These are phyloP conservation scores for Candolleomyces eurysporus DNA, from an alignment of 768 basidiomycete genomes.

Conservation along the genomic window DNA sequence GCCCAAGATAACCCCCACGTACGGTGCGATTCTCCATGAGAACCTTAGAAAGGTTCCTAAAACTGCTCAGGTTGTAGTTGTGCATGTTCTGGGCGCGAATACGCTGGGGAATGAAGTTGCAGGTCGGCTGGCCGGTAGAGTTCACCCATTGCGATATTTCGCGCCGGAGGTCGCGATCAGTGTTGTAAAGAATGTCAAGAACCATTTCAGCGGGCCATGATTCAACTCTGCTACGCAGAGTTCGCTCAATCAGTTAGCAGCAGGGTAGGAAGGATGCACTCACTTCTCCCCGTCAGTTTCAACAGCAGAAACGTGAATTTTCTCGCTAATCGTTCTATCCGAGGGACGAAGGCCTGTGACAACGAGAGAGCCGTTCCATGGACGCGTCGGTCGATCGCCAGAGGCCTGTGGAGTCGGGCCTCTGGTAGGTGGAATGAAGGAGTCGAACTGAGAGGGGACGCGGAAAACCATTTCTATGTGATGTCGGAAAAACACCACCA, in stretches of 20 bases:
- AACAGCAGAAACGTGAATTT: slow-evolving; percentile 59
- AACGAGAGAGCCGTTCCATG: slow-evolving; percentile 59
- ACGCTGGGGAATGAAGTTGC: slow-evolving; percentile 64
- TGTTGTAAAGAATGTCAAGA: slow-evolving; percentile 31
- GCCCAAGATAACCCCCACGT: slow-evolving; percentile 20
- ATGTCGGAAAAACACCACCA: slow-evolving; percentile 29
- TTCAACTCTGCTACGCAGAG: slow-evolving; percentile 43
- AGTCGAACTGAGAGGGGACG: slow-evolving; percentile 59
- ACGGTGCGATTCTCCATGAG: slow-evolving; percentile 54
- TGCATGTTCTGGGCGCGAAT: slow-evolving; percentile 47
- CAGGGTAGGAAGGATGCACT: slow-evolving; percentile 23
- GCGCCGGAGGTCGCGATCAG: slow-evolving; percentile 39
- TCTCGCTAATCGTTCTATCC: slow-evolving; percentile 47
- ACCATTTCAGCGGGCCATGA: slow-evolving; percentile 53
- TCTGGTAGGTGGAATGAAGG: slow-evolving; percentile 53
- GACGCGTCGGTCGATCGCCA: slow-evolving; percentile 30
- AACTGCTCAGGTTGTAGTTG: slow-evolving; percentile 50
- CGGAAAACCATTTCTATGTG: slow-evolving; percentile 55
- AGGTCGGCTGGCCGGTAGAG: slow-evolving; percentile 45
- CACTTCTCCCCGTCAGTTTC: slow-evolving; percentile 75
- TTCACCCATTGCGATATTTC: slow-evolving; percentile 54
- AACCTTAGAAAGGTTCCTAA: slow-evolving; percentile 52
- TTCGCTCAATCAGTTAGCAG: slow-evolving; percentile 26
- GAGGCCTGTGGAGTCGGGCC: slow-evolving; percentile 32
- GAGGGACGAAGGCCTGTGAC: slow-evolving; percentile 48